Evolutionary conservation across 352 stramenopile genomes (phyloP), one percentile per base, ranked within the genome.

Genomic region (Globisporangium sylvaticum): DNA sequence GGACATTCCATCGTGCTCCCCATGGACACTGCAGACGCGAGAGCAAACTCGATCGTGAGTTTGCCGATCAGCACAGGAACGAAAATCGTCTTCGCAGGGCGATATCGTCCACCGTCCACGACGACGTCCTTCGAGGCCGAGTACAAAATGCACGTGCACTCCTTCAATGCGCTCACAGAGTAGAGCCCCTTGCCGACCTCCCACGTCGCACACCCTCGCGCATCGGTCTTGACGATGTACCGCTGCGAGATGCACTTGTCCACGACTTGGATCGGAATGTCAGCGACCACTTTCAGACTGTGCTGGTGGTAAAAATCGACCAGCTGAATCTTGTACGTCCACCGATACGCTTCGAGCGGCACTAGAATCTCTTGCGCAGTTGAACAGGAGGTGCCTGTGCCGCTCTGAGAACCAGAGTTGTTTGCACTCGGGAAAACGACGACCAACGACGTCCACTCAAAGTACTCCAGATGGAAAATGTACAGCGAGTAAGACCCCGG

Each of bases 271-370:
- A 91, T 68, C 0, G 83, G 73, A 53, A 90, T 86, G 1, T 69
- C 74, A 25, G 67, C 72, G 4, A 90, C 67, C 25, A 68, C 64
- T 39, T 86, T 77, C 3, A 53, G 27, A 18, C 59, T 69, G 44
- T 87, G 67, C 50, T 84, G 78, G 18, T 89, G 66, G 44, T 89
- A 91, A 29, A 89, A 91, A 65, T 91, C 83, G 1, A 90, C 81
- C 12, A 90, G 64, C 59, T 91, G 83, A 42, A 91, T 73, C 25
- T 60, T 64, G 48, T 89, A 88, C 2, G 81, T 76, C 83, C 80
- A 91, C 14, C 74, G 81, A 67, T 80, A 91, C 6, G 75, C 66
- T 44, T 89, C 81, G 2, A 91, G 61, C 0, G 83, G 80, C 7
- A 85, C 77, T 3, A 89, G 58, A 22, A 91, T 79, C 48, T 88